These are phyloP conservation scores for Akanthomyces dipterigenus DNA, from an alignment of 2,329 filamentous ascomycete species.

Conservation along the genomic window DNA sequence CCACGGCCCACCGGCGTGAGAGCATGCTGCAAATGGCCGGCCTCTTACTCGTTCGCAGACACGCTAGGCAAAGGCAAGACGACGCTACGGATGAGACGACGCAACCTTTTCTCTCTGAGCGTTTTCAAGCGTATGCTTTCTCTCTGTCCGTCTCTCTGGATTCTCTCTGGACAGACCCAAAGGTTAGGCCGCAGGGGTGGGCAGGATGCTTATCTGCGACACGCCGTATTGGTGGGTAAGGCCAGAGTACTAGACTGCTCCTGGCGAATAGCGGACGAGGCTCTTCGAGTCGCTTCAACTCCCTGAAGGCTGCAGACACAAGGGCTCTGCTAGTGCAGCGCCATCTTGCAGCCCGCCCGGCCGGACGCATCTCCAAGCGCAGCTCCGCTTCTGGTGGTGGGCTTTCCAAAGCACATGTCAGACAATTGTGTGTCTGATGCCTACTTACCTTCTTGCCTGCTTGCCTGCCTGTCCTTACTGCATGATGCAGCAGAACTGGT, in stretches of 20 bases:
- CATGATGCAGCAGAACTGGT: background rate
- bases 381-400: background rate
- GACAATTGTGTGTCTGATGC: slow-evolving; percentile 18
- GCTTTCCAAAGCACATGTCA: slow-evolving; percentile 18
- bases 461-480: slow-evolving; percentile 11
- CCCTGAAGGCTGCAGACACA: too few relatives aligned
- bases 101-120: background rate
- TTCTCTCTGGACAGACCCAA: background rate
- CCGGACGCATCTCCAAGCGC: slow-evolving; percentile 4
- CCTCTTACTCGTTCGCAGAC: slow-evolving; percentile 2
- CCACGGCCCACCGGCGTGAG: background rate
- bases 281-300: too few relatives aligned
- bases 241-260: background rate
- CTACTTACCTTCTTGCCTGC: too few relatives aligned
- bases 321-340: background rate
- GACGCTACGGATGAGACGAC: slow-evolving; percentile 1
- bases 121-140: too few relatives aligned
- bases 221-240: slow-evolving; percentile 9
- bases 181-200: background rate
- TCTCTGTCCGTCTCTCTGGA: background rate
- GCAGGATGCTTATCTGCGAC: slow-evolving; percentile 12
- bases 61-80: background rate
- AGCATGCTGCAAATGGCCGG: slow-evolving; percentile 2
- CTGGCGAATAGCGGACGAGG: background rate
- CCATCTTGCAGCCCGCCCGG: slow-evolving; percentile 4